Evolutionary conservation across 2,329 filamentous ascomycete genomes (phyloP).

Genomic region (Beauveria sp.): DNA sequence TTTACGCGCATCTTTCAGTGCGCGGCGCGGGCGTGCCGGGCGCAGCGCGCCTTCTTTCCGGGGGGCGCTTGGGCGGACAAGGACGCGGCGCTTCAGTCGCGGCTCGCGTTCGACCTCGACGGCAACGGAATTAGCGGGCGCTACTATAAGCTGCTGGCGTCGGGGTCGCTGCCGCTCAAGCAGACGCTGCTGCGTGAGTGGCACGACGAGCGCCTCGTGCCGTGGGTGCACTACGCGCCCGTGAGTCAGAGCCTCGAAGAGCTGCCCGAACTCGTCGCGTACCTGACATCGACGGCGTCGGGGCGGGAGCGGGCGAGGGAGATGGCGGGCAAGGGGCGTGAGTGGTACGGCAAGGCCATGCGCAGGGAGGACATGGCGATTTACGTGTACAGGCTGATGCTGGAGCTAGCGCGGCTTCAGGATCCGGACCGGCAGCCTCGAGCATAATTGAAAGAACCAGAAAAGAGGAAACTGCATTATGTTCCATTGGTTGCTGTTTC

Average conservation of each 20-base stretch:
- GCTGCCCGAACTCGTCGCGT: conserved; percentile 42
- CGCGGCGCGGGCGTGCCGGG: conserved; percentile 26
- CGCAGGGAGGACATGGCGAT: conserved; percentile 51
- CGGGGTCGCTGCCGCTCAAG: conserved; percentile 40
- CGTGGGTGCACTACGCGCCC: conserved; percentile 52
- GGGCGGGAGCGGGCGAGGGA: conserved; percentile 40
- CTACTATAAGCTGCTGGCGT: conserved; percentile 43
- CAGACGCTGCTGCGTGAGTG: conserved; percentile 47
- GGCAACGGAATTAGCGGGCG: conserved; percentile 49
- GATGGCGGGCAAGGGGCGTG: conserved; percentile 46
- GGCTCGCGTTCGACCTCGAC: conserved; percentile 44
- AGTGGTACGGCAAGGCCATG: conserved; percentile 48
- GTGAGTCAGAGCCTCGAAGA: conserved; percentile 42
- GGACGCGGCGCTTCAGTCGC: conserved; percentile 29
- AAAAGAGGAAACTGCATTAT: neutral
- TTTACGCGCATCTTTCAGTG: conserved; percentile 42
- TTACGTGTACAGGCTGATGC: conserved; percentile 53
- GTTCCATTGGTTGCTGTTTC: neutral
- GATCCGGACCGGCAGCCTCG: conserved; percentile 20
- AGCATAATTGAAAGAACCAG: neutral
- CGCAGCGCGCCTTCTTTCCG: conserved; percentile 25
- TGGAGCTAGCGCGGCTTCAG: conserved; percentile 44
- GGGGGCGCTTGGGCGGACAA: conserved; percentile 25
- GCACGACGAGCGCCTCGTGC: conserved; percentile 48
- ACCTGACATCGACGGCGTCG: conserved; percentile 33